A percentile compares a stretch with the other conserved stretches of the same genome.
These are phyloP conservation scores for Gossypium australe DNA, from an alignment of 345 rosid genomes.

Conservation along the genomic window DNA sequence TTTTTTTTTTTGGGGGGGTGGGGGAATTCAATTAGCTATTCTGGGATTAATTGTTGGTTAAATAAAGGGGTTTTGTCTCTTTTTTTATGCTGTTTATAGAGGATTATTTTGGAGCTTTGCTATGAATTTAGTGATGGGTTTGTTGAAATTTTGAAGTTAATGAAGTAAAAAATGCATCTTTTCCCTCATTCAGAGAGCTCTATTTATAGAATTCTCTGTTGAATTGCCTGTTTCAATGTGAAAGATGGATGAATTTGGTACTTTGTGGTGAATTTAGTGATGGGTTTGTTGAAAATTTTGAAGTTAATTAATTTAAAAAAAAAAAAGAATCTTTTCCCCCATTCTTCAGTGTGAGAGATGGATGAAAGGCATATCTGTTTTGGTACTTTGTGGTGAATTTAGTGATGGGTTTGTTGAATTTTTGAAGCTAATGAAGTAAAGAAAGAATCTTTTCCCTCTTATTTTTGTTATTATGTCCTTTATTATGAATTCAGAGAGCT, in stretches of 20 bases:
- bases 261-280: too few species aligned
- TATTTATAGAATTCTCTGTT: background rate
- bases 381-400: background rate
- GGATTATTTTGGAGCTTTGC: background rate
- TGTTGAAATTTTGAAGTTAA: background rate
- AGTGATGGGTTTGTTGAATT: background rate
- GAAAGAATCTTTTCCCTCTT: background rate
- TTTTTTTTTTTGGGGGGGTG: background rate
- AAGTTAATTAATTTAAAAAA: too few species aligned
- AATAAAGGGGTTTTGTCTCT: background rate
- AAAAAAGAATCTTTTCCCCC: too few species aligned
- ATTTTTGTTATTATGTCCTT: background rate
- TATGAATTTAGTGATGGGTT: slow-evolving; percentile 1
- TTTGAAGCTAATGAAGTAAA: background rate
- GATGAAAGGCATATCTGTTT: background rate
- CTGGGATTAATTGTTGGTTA: background rate
- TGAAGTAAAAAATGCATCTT: background rate
- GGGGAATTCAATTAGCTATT: background rate
- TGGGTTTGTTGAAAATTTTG: too few species aligned
- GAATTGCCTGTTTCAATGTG: background rate
- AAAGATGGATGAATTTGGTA: background rate
- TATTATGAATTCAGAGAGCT: background rate
- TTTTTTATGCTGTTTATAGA: background rate
- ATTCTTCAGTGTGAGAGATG: background rate
- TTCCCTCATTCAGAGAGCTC: background rate